A percentile compares a stretch with the other conserved stretches of the same genome.
Evolutionary conservation across 495 filamentous ascomycete genomes (phyloP).

Genomic region (Aspergillus hancockii): DNA sequence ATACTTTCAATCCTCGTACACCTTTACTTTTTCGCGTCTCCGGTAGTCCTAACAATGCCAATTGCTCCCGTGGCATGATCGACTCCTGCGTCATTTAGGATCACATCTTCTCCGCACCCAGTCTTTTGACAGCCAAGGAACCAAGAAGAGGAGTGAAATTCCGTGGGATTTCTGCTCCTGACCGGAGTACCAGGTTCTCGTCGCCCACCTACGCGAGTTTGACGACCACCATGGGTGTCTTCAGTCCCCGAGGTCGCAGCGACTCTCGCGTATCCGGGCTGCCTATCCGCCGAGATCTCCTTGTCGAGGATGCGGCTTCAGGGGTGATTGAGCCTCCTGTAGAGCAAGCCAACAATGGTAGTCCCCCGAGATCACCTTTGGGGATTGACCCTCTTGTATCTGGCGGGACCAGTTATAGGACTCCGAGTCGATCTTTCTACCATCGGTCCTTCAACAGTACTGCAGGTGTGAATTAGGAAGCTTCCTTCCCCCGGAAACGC

Average conservation of each 20-base stretch:
- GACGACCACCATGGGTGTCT: conserved; percentile 33
- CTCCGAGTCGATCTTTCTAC: conserved; percentile 76
- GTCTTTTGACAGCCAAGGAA: conserved; percentile 1
- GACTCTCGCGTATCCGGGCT: conserved; percentile 36
- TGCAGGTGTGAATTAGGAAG: conserved; percentile 46
- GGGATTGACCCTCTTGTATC: conserved; percentile 40
- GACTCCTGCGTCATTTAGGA: conserved; percentile 24
- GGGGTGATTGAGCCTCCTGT: conserved; percentile 26
- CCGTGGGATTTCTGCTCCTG: not conserved
- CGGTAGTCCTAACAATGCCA: conserved; percentile 12
- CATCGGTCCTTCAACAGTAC: conserved; percentile 69
- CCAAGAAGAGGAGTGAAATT: not conserved
- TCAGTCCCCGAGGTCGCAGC: conserved; percentile 39
- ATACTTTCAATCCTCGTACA: not conserved
- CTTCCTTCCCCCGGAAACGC: conserved; percentile 8
- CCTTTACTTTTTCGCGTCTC: not conserved
- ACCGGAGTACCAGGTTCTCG: conserved; percentile 18
- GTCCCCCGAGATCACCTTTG: conserved; percentile 28
- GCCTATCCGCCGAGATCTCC: conserved; percentile 26
- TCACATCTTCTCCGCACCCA: conserved; percentile 12
- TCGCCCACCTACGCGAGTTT: not conserved
- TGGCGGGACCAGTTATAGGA: conserved; percentile 53
- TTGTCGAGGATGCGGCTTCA: conserved; percentile 26
- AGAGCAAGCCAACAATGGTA: conserved; percentile 37
- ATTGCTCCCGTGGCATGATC: conserved; percentile 12